Base-by-base conservation (phyloP, 2,329 filamentous ascomycete species). In the Dactylellina leptospora region DNA sequence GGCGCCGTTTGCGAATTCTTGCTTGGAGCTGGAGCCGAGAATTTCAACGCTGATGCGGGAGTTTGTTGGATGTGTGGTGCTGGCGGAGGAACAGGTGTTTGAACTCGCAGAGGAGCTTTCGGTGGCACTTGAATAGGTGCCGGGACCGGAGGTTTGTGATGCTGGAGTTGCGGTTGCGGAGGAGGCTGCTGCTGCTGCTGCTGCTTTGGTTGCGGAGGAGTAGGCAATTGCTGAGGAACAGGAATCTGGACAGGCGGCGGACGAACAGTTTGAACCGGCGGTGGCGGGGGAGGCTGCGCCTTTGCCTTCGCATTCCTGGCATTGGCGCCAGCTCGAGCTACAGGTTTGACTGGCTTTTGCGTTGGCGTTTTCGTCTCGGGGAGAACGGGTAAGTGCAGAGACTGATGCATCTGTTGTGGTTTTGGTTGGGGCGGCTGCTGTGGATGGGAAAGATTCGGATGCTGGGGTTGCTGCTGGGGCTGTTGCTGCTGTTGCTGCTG, bases 121-220 rank as follows among this genome's bases (percentile, higher is more conserved):
- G 30, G 18, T 2, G 59, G 68, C 10, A 64, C 68, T 16, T 66
- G 73, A 6, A 44, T 20, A 54, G 55, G 60, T 25, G 48, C 38
- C 18, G 69, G 53, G 10, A 53, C 33, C 2, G 45, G 54, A 5
- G 63, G 56, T 33, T 69, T 60, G 38, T 80, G 78, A 4, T 80
- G 78, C 13, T 81, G 77, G 27, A 78, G 73, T 9, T 61, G 61
- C 9, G 45, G 73, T 30, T 66, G 66, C 3, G 69, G 69, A 1
- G 73, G 75, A 1, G 72, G 74, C n/a, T 75, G 74, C 2, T 63
- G 72, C 20, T 73, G 74, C 10, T 68, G 75, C 0, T 75, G 74
- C 4, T 74, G 74, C 10, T 75, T 72, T 9, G 69, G 74, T 0
- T 75, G 72, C 1, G 74, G 75, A 1, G 56, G 63, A 9, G 73